phyloP scores from a whole-genome alignment of 495 filamentous ascomycete genomes.

The Lentithecium fluviatile region DNA sequence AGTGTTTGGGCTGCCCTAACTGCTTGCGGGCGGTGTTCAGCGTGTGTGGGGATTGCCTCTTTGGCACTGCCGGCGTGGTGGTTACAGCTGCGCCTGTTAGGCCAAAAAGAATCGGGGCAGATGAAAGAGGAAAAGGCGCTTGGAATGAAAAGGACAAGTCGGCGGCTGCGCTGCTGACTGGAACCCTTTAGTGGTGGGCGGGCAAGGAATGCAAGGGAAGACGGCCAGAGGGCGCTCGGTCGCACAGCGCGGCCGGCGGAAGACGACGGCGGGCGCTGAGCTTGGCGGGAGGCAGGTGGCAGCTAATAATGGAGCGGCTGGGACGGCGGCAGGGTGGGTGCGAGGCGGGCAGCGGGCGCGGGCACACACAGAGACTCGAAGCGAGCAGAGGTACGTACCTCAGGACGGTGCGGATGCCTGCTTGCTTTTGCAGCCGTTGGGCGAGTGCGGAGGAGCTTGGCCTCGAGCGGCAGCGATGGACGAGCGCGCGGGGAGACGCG shows the following conservation, averaged over 20 bases:
- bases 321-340: too few relatives aligned
- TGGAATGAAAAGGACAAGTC: conserved; percentile 31
- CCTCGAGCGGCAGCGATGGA: neutral
- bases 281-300: too few relatives aligned
- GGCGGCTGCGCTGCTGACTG: conserved; percentile 11
- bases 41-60: conserved; percentile 39
- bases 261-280: neutral
- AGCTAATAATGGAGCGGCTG: conserved; percentile 14
- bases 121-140: conserved; percentile 36
- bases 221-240: conserved; percentile 1
- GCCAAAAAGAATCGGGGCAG: conserved; percentile 25
- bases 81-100: conserved; percentile 17
- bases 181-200: conserved; percentile 27
- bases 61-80: conserved; percentile 29
- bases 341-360: neutral
- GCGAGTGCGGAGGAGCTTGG: neutral
- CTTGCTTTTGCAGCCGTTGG: neutral
- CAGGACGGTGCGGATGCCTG: too few relatives aligned
- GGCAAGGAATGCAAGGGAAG: conserved; percentile 37
- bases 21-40: conserved; percentile 31
- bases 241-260: conserved; percentile 9
- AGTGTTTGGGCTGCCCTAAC: conserved; percentile 38
- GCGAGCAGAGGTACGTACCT: conserved; percentile 10
- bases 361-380: too few relatives aligned
- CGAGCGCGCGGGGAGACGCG: conserved; percentile 1